Percentiles rank a stretch among this genome's conserved stretches.
These are phyloP conservation scores for Calendula officinalis DNA, from an alignment of 129 eudicot genomes.

Conservation along the genomic window DNA sequence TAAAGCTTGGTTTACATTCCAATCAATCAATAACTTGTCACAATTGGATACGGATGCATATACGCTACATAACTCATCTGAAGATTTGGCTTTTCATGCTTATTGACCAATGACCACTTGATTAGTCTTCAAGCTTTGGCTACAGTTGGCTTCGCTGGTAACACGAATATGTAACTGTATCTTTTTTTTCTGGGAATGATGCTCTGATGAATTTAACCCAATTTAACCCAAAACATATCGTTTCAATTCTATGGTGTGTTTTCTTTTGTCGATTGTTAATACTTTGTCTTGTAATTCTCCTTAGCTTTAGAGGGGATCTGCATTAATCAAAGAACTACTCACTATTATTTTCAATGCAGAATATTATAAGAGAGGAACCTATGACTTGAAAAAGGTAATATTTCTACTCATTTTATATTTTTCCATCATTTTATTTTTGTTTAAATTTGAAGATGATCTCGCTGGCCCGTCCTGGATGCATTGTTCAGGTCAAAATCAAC, in stretches of 20 bases:
- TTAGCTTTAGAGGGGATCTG: conserved; percentile 78
- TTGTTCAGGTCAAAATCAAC: conserved; percentile 60
- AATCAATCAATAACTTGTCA: too few species aligned
- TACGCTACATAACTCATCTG: too few species aligned
- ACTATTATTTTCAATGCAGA: too few species aligned
- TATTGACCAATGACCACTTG: too few species aligned
- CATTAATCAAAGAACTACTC: too few species aligned
- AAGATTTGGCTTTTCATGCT: too few species aligned
- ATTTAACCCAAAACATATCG: conserved; percentile 83
- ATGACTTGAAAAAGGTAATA: conserved; percentile 84
- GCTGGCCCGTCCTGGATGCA: conserved; percentile 74
- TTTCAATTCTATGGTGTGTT: conserved; percentile 73
- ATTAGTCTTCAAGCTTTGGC: too few species aligned
- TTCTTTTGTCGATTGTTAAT: neutral
- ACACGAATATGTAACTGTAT: conserved; percentile 34
- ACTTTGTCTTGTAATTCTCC: neutral
- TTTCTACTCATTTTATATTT: neutral
- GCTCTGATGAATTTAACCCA: conserved; percentile 81
- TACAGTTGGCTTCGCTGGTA: too few species aligned
- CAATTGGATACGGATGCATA: too few species aligned
- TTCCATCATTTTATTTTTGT: neutral
- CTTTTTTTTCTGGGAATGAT: conserved; percentile 80
- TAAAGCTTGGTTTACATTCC: too few species aligned
- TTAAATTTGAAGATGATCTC: conserved; percentile 82
- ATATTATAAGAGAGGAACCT: conserved; percentile 99